phyloP scores from a whole-genome alignment of 2,329 filamentous ascomycete genomes.

The Hypoxylon sp. region DNA sequence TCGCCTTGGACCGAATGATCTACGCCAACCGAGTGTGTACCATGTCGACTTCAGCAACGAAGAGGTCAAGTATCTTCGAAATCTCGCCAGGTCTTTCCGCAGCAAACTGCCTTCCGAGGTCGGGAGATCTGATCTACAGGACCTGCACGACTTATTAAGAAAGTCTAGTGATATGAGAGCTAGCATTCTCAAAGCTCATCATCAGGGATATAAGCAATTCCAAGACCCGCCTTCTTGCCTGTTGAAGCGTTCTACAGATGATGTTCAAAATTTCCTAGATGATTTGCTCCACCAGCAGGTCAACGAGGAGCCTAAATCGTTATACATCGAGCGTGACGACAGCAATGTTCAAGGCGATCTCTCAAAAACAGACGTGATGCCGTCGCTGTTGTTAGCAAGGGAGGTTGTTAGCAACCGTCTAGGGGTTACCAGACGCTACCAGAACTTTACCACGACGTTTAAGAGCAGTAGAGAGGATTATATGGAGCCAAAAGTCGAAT shows the following conservation, averaged over 20 bases:
- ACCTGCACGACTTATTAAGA: conserved; percentile 53
- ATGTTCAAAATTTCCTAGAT: conserved; percentile 57
- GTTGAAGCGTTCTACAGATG: conserved; percentile 51
- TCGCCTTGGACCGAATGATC: conserved; percentile 24
- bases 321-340: conserved; percentile 56
- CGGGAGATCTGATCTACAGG: conserved; percentile 38
- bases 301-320: conserved; percentile 40
- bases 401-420: conserved; percentile 65
- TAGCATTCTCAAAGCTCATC: conserved; percentile 43
- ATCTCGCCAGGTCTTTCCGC: conserved; percentile 47
- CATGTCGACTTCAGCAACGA: conserved; percentile 53
- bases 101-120: conserved; percentile 34
- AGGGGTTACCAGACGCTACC: conserved; percentile 58
- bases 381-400: conserved; percentile 64
- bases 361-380: conserved; percentile 54
- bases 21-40: conserved; percentile 40
- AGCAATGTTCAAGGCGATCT: conserved; percentile 50
- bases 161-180: conserved; percentile 39
- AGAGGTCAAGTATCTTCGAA: conserved; percentile 49
- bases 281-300: conserved; percentile 55
- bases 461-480: conserved; percentile 65
- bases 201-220: conserved; percentile 41
- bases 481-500: conserved; percentile 67
- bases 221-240: conserved; percentile 42
- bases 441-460: conserved; percentile 64